A percentile compares a stretch with the other conserved stretches of the same genome.
Evolutionary conservation across 371 early-diverging fungal species (phyloP).

Genomic region (Scutellospora calospora): DNA sequence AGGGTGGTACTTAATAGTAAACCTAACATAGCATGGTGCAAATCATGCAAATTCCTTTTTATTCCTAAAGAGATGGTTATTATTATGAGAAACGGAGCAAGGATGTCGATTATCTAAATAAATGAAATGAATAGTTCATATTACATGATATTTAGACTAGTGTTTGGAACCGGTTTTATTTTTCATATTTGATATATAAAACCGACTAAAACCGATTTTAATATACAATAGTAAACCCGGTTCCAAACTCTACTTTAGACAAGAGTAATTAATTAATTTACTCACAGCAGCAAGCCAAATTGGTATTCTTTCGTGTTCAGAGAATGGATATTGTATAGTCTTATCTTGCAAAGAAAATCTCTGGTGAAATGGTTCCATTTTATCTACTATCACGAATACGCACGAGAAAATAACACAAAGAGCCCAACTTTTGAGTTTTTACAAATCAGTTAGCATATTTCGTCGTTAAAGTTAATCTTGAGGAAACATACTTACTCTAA

Average conservation of each 20-base stretch:
- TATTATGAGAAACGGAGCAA: constrained; percentile 66
- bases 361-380: constrained; percentile 72
- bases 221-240: no score
- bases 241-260: no score
- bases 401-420: no score
- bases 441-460: no score
- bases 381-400: constrained; percentile 52
- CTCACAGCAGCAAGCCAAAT: constrained; percentile 63
- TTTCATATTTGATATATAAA: no score
- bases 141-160: no score
- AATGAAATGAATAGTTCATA: not conserved
- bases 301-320: constrained; percentile 69
- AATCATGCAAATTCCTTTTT: constrained; percentile 66
- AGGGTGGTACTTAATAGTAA: constrained; percentile 7
- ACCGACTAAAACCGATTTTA: no score
- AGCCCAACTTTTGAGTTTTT: no score
- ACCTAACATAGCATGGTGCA: constrained; percentile 66
- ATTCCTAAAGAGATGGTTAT: constrained; percentile 54
- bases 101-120: constrained; percentile 53
- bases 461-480: no score
- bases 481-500: no score
- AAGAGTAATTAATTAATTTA: not conserved
- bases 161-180: no score
- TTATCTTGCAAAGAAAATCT: constrained; percentile 75
- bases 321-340: constrained; percentile 70